Conservation (phyloP, 140 eudicot genomes). For the Oenanthe javanica region DNA sequence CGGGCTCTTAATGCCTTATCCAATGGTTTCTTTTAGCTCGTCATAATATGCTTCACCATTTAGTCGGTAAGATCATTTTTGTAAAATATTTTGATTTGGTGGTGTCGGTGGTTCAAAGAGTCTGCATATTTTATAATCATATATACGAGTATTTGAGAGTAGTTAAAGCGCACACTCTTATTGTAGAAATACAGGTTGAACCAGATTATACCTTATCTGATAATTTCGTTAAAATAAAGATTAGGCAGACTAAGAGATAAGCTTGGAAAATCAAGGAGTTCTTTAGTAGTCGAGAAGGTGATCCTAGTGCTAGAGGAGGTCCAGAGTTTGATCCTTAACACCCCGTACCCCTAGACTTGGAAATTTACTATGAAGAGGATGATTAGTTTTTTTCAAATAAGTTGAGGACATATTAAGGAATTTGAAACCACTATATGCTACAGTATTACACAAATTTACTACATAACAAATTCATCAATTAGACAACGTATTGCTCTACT, state of each 20-base stretch:
- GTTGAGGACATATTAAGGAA: not conserved
- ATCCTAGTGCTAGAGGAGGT: not conserved
- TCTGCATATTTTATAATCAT: too few species aligned
- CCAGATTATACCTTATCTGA: too few species aligned
- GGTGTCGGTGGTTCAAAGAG: not conserved
- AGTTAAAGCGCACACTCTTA: not conserved
- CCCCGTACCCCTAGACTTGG: too few species aligned
- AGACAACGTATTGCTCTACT: not conserved
- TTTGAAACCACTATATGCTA: not conserved
- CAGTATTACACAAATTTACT: not conserved
- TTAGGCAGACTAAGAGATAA: not conserved
- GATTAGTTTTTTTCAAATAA: too few species aligned
- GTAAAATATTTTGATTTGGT: not conserved
- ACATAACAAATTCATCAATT: not conserved
- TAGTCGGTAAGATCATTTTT: not conserved
- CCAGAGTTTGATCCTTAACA: not conserved
- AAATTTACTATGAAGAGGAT: not conserved
- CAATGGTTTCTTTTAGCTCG: not conserved
- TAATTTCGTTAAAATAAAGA: too few species aligned
- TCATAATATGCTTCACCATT: not conserved
- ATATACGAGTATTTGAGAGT: not conserved
- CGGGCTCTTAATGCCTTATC: not conserved
- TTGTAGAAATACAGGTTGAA: not conserved
- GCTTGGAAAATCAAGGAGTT: not conserved
- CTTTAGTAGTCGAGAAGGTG: not conserved